Evolutionary conservation across 1,284 basidiomycete species (phyloP).

Genomic region (Farysia itapuensis): DNA sequence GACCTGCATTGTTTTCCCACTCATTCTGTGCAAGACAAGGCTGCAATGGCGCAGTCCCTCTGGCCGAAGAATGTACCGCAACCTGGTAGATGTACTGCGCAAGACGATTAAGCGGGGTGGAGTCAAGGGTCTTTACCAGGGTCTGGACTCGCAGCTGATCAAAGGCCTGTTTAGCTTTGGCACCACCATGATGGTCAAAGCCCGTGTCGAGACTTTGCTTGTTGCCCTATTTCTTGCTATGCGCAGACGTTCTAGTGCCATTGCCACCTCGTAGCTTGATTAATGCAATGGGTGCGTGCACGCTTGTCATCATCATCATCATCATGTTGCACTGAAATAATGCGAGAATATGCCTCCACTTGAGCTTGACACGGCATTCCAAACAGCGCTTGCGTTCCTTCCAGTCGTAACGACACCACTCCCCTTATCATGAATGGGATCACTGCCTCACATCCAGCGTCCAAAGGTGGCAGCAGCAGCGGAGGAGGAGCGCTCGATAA

Average conservation of each 20-base stretch:
- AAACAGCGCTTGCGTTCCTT: too few relatives aligned
- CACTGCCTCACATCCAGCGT: conserved; percentile 3
- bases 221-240: conserved; percentile 28
- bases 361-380: too few relatives aligned
- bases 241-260: too few relatives aligned
- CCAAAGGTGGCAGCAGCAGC: conserved; percentile 3
- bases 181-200: conserved; percentile 51
- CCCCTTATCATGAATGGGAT: conserved; percentile 26
- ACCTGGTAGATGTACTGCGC: conserved; percentile 42
- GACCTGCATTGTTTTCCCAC: conserved; percentile 59
- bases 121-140: conserved; percentile 44
- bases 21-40: conserved; percentile 62
- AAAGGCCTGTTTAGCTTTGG: conserved; percentile 50
- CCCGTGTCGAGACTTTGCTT: conserved; percentile 44
- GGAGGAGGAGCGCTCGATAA: neutral
- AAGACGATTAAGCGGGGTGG: conserved; percentile 43
- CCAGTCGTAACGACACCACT: too few relatives aligned
- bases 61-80: conserved; percentile 50
- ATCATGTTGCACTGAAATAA: too few relatives aligned
- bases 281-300: too few relatives aligned
- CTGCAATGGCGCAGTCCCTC: conserved; percentile 59
- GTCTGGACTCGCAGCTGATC: conserved; percentile 46
- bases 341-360: too few relatives aligned
- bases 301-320: too few relatives aligned
- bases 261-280: too few relatives aligned